Conservation (phyloP, 805 yeast genomes). For the Danielia oregonensis region DNA sequence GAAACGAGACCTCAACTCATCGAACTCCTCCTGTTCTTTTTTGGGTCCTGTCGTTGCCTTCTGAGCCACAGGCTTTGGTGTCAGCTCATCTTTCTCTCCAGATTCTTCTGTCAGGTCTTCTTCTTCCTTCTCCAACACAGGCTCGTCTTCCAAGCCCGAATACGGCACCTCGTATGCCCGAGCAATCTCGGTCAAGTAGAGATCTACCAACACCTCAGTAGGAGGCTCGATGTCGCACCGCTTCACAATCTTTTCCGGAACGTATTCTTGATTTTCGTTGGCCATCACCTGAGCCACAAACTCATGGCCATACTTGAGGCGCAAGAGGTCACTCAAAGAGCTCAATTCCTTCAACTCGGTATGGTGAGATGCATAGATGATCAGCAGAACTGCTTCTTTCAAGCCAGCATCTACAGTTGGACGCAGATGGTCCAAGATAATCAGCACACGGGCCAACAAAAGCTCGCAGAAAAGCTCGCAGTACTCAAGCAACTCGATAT, state of each 20-base stretch:
- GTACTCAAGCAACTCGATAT: slow-evolving; percentile 72
- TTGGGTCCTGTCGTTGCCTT: slow-evolving; percentile 22
- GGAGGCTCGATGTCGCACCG: slow-evolving; percentile 71
- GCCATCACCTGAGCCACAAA: slow-evolving; percentile 55
- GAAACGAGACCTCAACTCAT: slow-evolving; percentile 64
- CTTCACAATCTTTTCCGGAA: slow-evolving; percentile 64
- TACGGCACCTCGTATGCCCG: slow-evolving; percentile 73
- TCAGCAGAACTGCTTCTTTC: slow-evolving; percentile 68
- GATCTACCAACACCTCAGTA: slow-evolving; percentile 53
- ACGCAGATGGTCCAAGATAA: slow-evolving; percentile 45
- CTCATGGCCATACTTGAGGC: slow-evolving; percentile 64
- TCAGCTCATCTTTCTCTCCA: slow-evolving; percentile 5
- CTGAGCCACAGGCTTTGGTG: slow-evolving; percentile 9
- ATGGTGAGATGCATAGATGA: slow-evolving; percentile 66
- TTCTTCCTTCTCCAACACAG: slow-evolving; percentile 19
- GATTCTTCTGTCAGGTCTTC: slow-evolving; percentile 23
- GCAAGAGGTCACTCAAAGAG: slow-evolving; percentile 57
- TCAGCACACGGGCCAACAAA: slow-evolving; percentile 66
- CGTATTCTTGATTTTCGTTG: slow-evolving; percentile 41
- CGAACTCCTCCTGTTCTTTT: slow-evolving; percentile 47
- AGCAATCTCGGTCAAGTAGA: slow-evolving; percentile 79
- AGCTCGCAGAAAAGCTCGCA: slow-evolving; percentile 82
- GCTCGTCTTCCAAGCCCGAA: slow-evolving; percentile 36
- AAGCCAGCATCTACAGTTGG: slow-evolving; percentile 55
- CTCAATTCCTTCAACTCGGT: slow-evolving; percentile 73